A percentile compares a stretch with the other conserved stretches of the same genome.
Conservation (phyloP, 164 flowering plant species). For the Piper betle region DNA sequence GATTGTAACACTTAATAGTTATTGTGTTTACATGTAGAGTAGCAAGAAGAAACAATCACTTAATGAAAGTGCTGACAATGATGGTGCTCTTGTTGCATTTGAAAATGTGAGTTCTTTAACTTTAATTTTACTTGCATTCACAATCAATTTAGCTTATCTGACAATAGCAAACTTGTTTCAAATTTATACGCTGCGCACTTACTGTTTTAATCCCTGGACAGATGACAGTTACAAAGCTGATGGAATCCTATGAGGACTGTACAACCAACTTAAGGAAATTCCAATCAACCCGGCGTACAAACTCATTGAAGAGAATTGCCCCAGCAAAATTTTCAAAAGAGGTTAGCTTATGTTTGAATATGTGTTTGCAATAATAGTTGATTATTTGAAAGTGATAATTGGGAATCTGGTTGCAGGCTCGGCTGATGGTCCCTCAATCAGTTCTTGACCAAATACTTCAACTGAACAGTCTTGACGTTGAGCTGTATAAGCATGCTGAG, state of each 20-base stretch:
- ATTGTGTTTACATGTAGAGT: not conserved
- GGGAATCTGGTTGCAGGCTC: constrained; percentile 44
- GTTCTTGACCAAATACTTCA: constrained; percentile 49
- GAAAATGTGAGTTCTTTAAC: constrained; percentile 1
- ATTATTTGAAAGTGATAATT: not conserved
- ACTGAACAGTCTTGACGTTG: constrained; percentile 73
- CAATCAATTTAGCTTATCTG: not conserved
- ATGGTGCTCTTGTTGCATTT: not conserved
- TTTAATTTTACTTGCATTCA: not conserved
- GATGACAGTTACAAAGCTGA: constrained; percentile 65
- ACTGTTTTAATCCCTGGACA: constrained; percentile 6
- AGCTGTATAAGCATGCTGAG: constrained; percentile 78
- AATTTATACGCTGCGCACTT: too few species aligned
- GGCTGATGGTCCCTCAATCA: constrained; percentile 41
- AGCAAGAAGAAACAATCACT: not conserved
- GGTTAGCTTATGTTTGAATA: constrained; percentile 23
- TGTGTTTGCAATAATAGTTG: not conserved
- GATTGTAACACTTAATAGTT: too few species aligned
- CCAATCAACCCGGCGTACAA: constrained; percentile 43
- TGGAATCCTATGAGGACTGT: constrained; percentile 63
- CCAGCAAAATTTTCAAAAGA: constrained; percentile 82
- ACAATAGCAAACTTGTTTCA: not conserved
- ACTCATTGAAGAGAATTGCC: constrained; percentile 50
- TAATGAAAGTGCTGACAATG: not conserved
- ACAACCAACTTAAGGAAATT: constrained; percentile 45